These are phyloP conservation scores for Schizosaccharomyces octosporus DNA, from an alignment of 805 yeast genomes.

Conservation along the genomic window DNA sequence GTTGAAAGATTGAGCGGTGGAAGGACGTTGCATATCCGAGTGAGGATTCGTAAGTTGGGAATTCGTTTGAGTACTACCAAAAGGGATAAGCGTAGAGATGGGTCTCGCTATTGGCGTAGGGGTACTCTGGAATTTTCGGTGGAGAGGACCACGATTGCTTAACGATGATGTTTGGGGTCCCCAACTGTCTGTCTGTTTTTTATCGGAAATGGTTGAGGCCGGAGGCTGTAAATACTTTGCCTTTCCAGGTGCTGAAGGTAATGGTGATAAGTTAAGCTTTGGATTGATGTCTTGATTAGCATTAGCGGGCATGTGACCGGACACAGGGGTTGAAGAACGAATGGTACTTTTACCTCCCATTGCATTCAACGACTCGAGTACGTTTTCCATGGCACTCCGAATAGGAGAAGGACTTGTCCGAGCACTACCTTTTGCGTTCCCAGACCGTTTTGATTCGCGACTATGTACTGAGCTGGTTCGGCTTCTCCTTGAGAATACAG, in stretches of 20 bases:
- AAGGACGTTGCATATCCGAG: not conserved
- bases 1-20: not conserved
- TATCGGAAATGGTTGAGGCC: too few species aligned
- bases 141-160: not conserved
- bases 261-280: too few species aligned
- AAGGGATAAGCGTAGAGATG: not conserved
- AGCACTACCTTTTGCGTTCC: not conserved
- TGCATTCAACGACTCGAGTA: conserved; percentile 12
- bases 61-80: not conserved
- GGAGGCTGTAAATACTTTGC: too few species aligned
- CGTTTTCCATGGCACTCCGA: conserved; percentile 15
- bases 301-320: not conserved
- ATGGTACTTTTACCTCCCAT: conserved; percentile 4
- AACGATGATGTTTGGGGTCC: not conserved
- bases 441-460: too few species aligned
- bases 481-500: too few species aligned
- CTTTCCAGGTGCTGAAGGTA: not conserved
- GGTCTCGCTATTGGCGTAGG: not conserved
- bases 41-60: not conserved
- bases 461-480: too few species aligned
- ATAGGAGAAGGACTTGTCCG: conserved; percentile 10
- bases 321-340: not conserved
- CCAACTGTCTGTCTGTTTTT: too few species aligned
- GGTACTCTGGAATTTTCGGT: not conserved
- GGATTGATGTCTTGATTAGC: not conserved